phyloP scores from a whole-genome alignment of 2,329 filamentous ascomycete species.

The Alternaria viburni region DNA sequence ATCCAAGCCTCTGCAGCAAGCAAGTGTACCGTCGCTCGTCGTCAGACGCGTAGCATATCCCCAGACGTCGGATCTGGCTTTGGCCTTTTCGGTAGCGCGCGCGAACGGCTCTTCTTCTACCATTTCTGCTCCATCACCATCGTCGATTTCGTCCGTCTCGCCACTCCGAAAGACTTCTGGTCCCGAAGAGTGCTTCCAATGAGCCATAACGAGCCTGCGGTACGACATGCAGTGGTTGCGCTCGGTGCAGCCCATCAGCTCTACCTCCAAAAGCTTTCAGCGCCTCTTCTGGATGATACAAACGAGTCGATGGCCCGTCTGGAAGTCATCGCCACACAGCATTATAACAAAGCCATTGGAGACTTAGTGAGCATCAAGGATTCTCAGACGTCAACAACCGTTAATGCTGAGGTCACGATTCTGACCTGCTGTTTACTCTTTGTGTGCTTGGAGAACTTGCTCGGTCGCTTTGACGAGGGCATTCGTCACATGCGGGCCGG shows the following conservation, averaged over 20 bases:
- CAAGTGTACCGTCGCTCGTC: neutral
- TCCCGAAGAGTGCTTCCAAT: constrained; percentile 14
- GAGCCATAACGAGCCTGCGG: constrained; percentile 11
- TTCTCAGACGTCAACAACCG: neutral
- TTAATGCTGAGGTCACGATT: constrained; percentile 3
- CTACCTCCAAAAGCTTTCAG: constrained; percentile 9
- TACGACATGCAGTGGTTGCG: constrained; percentile 8
- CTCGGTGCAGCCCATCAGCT: constrained; percentile 12
- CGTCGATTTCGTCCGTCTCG: constrained; percentile 11
- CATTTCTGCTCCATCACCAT: constrained; percentile 13
- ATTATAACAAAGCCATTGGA: constrained; percentile 13
- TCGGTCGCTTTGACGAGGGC: constrained; percentile 11
- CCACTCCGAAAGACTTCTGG: constrained; percentile 12
- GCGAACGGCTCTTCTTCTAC: constrained; percentile 9
- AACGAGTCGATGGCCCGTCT: constrained; percentile 4
- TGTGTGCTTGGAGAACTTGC: constrained; percentile 14
- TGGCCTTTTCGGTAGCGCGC: neutral
- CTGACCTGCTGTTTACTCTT: constrained; percentile 14
- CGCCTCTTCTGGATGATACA: neutral
- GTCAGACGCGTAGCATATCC: neutral
- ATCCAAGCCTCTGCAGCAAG: neutral
- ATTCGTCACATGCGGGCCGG: constrained; percentile 13
- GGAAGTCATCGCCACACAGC: constrained; percentile 3
- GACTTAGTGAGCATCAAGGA: constrained; percentile 1
- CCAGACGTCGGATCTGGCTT: neutral